Evolutionary conservation across 2,329 filamentous ascomycete species (phyloP), one percentile per base, ranked within the genome.

Genomic region (Pseudogymnoascus sp.): DNA sequence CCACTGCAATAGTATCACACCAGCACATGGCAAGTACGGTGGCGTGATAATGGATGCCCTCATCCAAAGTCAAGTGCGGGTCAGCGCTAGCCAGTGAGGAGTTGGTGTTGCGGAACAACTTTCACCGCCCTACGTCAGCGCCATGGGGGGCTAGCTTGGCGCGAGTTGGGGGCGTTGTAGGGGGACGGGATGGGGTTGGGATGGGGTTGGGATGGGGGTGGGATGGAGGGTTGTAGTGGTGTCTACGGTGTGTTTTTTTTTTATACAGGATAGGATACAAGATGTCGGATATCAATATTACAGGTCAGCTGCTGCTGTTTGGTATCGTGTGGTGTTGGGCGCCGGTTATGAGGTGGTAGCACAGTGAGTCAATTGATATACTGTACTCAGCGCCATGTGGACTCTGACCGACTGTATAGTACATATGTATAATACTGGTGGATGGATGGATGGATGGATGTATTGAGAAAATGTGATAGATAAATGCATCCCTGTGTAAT

Each of bases 51-150:
- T 52, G 4, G 23, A 25, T 28, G 23, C 12, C 25, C 3, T 5
- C 12, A n/a, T 52, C 14, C 2, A 18, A 18, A 18, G 18, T 18
- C 14, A 52, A 31, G 25, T 11, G 45, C 25, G 45, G 45, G 25
- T 52, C 12, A n/a, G 14, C n/a, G 45, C n/a, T 18, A 16, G 25
- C 45, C 45, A 52, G 45, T 52, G 45, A 52, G 25, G 25, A 18
- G 45, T 31, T n/a, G 45, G 45, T 7, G 25, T 18, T 31, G 3
- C 0, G 7, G 5, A 14, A 14, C 43, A 14, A 28, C 43, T 52
- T 52, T 52, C 45, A 52, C 45, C 45, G 45, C 45, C 25, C 45
- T 52, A 52, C 45, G 45, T 52, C 45, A 52, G 25, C 45, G 43
- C 6, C 3, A 28, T 9, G 43, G 23, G 43, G 16, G 21, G 9